These are phyloP conservation scores for Alternaria gaisen DNA, from an alignment of 2,329 filamentous ascomycete genomes.

Conservation along the genomic window DNA sequence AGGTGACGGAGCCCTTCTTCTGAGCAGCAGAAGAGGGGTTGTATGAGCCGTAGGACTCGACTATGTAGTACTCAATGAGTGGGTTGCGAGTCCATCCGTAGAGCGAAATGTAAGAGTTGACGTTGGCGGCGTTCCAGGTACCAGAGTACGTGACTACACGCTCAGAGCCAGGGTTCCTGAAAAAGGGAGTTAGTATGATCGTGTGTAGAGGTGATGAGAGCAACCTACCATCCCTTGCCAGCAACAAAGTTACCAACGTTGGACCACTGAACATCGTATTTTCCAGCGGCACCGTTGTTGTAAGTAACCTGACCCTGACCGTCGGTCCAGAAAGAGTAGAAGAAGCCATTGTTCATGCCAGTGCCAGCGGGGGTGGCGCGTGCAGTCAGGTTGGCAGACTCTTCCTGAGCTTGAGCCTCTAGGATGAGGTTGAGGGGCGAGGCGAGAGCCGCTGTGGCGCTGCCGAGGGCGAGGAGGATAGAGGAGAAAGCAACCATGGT, in stretches of 20 bases:
- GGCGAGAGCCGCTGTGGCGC: conserved; percentile 37
- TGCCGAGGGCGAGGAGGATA: conserved; percentile 38
- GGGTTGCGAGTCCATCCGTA: conserved; percentile 66
- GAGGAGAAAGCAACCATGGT: conserved; percentile 44
- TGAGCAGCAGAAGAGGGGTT: conserved; percentile 59
- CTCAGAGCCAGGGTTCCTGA: conserved; percentile 55
- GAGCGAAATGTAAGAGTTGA: conserved; percentile 64
- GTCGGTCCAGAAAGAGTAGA: conserved; percentile 66
- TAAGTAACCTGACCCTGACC: conserved; percentile 60
- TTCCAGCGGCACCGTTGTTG: conserved; percentile 57
- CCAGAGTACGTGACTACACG: conserved; percentile 62
- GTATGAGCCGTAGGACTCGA: conserved; percentile 63
- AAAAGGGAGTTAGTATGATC: not conserved
- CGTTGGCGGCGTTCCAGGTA: conserved; percentile 55
- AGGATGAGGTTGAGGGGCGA: conserved; percentile 39
- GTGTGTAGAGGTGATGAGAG: not conserved
- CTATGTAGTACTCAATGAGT: conserved; percentile 67
- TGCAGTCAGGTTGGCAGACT: conserved; percentile 24
- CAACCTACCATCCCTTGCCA: conserved; percentile 63
- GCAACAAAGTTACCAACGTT: conserved; percentile 64
- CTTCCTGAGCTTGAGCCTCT: conserved; percentile 21
- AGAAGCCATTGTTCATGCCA: conserved; percentile 44
- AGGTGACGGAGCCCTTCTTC: conserved; percentile 60
- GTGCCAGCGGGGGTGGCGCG: conserved; percentile 34
- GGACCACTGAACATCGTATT: conserved; percentile 61